phyloP scores from a whole-genome alignment of 768 basidiomycete genomes.

The Daedaleopsis sinensis region DNA sequence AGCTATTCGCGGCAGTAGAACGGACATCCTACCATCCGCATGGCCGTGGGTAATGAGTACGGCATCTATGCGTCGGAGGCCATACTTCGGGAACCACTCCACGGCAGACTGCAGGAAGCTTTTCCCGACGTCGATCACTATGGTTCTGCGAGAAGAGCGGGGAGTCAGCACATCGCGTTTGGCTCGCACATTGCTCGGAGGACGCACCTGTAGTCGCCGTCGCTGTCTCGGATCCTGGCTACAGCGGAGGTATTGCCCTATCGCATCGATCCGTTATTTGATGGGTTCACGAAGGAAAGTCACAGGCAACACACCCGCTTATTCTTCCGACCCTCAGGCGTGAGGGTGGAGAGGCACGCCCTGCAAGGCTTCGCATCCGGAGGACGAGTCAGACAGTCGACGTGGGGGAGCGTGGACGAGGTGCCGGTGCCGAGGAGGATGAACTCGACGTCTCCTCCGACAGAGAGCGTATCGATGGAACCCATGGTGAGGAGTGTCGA shows the following conservation, averaged over 20 bases:
- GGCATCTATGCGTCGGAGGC: slow-evolving; percentile 70
- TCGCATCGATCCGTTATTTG: slow-evolving; percentile 9
- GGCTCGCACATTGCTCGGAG: slow-evolving; percentile 12
- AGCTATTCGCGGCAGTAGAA: not conserved
- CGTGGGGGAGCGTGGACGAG: slow-evolving; percentile 69
- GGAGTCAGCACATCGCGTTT: not conserved
- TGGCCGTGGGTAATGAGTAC: slow-evolving; percentile 89
- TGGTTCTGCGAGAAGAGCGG: slow-evolving; percentile 49
- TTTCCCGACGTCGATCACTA: slow-evolving; percentile 86
- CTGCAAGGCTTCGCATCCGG: slow-evolving; percentile 53
- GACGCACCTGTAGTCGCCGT: slow-evolving; percentile 54
- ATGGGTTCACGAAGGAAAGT: not conserved
- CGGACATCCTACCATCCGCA: slow-evolving; percentile 61
- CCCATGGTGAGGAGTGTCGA: slow-evolving; percentile 6
- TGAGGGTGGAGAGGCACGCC: slow-evolving; percentile 70
- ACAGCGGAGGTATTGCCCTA: slow-evolving; percentile 77
- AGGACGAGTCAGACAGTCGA: slow-evolving; percentile 76
- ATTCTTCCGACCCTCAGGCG: slow-evolving; percentile 79
- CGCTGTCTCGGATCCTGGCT: slow-evolving; percentile 48
- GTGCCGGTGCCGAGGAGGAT: slow-evolving; percentile 87
- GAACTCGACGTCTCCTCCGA: slow-evolving; percentile 49
- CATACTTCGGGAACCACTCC: slow-evolving; percentile 71
- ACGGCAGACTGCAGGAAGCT: slow-evolving; percentile 66
- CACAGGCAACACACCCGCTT: slow-evolving; percentile 44
- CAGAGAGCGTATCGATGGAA: slow-evolving; percentile 14